A percentile compares a stretch with the other conserved stretches of the same genome.
phyloP scores from a whole-genome alignment of 1,284 basidiomycete genomes.

The Cystobasidium slooffiae region DNA sequence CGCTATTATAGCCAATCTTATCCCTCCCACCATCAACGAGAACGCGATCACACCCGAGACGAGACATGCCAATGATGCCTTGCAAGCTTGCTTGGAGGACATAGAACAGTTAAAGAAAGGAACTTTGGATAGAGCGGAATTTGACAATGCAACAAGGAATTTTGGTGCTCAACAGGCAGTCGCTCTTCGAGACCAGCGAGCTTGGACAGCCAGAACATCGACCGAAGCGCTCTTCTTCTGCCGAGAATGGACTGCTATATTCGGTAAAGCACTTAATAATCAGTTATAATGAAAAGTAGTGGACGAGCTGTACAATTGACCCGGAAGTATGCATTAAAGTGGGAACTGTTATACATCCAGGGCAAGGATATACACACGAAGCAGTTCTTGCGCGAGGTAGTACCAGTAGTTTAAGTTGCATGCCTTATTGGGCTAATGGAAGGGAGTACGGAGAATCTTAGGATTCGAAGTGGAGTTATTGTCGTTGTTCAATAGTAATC shows the following conservation, averaged over 20 bases:
- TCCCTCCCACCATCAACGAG: constrained; percentile 57
- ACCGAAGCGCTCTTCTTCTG: constrained; percentile 88
- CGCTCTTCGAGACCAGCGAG: constrained; percentile 87
- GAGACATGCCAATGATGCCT: constrained; percentile 44
- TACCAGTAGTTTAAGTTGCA: too few relatives aligned
- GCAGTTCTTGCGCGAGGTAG: too few relatives aligned
- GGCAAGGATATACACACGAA: too few relatives aligned
- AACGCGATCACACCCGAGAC: constrained; percentile 74
- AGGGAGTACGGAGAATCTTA: too few relatives aligned
- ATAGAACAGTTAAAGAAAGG: constrained; percentile 81
- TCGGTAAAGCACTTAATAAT: constrained; percentile 20
- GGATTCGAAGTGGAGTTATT: too few relatives aligned
- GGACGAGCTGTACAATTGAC: background rate
- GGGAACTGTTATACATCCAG: too few relatives aligned
- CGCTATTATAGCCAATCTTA: constrained; percentile 49
- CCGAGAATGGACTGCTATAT: constrained; percentile 39
- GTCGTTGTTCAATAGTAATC: too few relatives aligned
- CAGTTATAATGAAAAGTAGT: background rate
- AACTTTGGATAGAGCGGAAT: constrained; percentile 82
- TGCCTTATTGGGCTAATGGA: too few relatives aligned
- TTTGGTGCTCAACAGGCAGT: constrained; percentile 92
- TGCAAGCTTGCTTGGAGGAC: constrained; percentile 72
- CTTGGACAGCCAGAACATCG: constrained; percentile 83
- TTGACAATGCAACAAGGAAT: constrained; percentile 81
- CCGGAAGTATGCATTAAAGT: too few relatives aligned